Base-by-base conservation (phyloP, 2,329 filamentous ascomycete genomes). In the Alternaria sp. region DNA sequence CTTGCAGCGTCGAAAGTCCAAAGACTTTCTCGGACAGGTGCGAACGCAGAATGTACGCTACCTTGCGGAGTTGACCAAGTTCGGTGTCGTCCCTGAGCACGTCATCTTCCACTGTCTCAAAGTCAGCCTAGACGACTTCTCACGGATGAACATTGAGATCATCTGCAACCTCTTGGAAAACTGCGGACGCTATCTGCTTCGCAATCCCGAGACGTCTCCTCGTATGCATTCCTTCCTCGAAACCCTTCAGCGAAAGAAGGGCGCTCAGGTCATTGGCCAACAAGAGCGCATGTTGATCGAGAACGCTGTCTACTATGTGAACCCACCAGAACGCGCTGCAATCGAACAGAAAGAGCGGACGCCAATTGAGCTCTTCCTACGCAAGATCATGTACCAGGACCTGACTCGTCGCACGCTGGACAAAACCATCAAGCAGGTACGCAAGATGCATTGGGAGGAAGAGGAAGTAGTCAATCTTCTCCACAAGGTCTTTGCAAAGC, bases 41-140 rank as follows among this genome's bases (percentile, higher is more conserved):
- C 91, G 96, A 46, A 90, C 96, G 70, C 90, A 92, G 80, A 98
- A 98, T 76, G 94, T 98, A 67, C 92, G 96, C n/a, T 99, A 99
- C 78, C 88, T 99, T 54, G 94, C 96, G 8, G 96, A 99, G 81
- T 83, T 99, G 76, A 99, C 96, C 62, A 99, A 99, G 77, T 99
- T 99, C 75, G 95, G 96, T 30, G 93, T 97, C 30, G 96, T 99
- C 9, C 96, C 96, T 0, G 96, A 99, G 79, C 96, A 99, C 80
- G 95, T 99, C 68, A 96, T 99, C 57, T 99, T 99, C 77, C 96
- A 99, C 77, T 99, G 96, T 77, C 88, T 99, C 72, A 99, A 97
- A 80, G 95, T 99, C 78, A 96, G 95, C 70, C 83, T 99, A 26
- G 96, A 99, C 74, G 96, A 99, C 75, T 99, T 99, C 76, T 97